Evolutionary conservation across 257 asterid species (phyloP), one percentile per base, ranked within the genome.

Genomic region (Jacaranda mimosifolia): DNA sequence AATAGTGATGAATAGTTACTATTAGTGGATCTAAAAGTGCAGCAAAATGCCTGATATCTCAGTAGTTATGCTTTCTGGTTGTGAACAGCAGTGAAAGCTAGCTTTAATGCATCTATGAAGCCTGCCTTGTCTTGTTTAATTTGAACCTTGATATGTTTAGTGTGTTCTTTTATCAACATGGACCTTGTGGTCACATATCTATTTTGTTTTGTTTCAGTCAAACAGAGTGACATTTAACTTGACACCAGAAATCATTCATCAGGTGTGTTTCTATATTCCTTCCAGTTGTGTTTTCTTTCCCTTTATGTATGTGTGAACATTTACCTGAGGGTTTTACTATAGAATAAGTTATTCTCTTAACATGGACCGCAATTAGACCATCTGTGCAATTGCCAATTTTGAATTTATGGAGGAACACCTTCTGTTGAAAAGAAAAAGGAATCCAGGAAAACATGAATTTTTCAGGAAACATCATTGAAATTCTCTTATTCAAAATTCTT

Each of bases 171-270:
- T 38, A 62, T n/a, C 32, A 46, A 53, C 72, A 52, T 79, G 53
- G 74, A 69, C 76, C 71, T 75, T 70, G 78, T 72, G 17, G 32
- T 80, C 42, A 81, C 56, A 35, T 76, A 35, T 82, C 59, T 79
- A 57, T 76, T 26, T 52, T 78, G 75, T 80, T 86, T 40, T 76
- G 57, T 80, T 85, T 72, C 96, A 96, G 99, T 84, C 98, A 43
- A 96, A 96, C 90, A 88, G 90, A 82, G 97, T 96, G 72, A 96
- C 99, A 9, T 93, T 96, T 82, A 96, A 96, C 90, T 85, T 93
- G 92, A 95, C 99, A 45, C 94, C 97, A 42, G 99, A 93, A 88
- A 91, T 93, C 84, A 95, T 95, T 83, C 99, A 91, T 79, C 99
- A 96, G 98, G 98, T 93, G 77, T 57, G 26, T 63, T 80, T 70